These are phyloP conservation scores for Diaporthe velutina DNA, from an alignment of 2,329 filamentous ascomycete genomes.

Conservation along the genomic window DNA sequence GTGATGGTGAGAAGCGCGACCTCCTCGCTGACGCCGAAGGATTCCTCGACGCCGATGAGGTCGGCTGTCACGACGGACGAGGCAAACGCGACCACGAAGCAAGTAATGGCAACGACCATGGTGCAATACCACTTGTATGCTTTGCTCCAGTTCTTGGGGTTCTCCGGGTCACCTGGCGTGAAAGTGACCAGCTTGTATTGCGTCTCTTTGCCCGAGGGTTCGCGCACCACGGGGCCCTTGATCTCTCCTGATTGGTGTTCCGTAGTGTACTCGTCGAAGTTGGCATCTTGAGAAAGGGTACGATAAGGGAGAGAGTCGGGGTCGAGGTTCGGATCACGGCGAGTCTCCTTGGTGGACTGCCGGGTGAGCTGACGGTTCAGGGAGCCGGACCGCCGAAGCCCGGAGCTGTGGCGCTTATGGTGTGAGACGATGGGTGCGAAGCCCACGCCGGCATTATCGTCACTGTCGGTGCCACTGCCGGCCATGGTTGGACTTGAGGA, in stretches of 20 bases:
- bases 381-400: constrained; percentile 34
- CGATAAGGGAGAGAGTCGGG: constrained; percentile 72
- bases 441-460: constrained; percentile 6
- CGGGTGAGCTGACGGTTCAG: constrained; percentile 34
- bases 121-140: constrained; percentile 85
- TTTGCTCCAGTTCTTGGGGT: constrained; percentile 90
- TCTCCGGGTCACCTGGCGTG: constrained; percentile 77
- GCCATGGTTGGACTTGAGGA: constrained; percentile 30
- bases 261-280: constrained; percentile 75
- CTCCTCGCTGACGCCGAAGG: constrained; percentile 79
- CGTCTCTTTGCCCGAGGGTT: constrained; percentile 43
- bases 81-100: constrained; percentile 79
- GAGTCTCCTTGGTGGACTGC: constrained; percentile 50
- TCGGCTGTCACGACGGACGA: constrained; percentile 85
- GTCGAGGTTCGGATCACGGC: constrained; percentile 57
- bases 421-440: constrained; percentile 31
- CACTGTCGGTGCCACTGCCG: constrained; percentile 25
- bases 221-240: constrained; percentile 52
- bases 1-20: constrained; percentile 80
- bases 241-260: constrained; percentile 75
- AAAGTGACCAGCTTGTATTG: constrained; percentile 73
- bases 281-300: constrained; percentile 70
- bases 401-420: constrained; percentile 21
- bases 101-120: constrained; percentile 83
- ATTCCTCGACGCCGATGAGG: constrained; percentile 71